Percentiles rank a stretch among this genome's conserved stretches.
These are phyloP conservation scores for Diaporthe destruens DNA, from an alignment of 2,329 filamentous ascomycete genomes.

Conservation along the genomic window DNA sequence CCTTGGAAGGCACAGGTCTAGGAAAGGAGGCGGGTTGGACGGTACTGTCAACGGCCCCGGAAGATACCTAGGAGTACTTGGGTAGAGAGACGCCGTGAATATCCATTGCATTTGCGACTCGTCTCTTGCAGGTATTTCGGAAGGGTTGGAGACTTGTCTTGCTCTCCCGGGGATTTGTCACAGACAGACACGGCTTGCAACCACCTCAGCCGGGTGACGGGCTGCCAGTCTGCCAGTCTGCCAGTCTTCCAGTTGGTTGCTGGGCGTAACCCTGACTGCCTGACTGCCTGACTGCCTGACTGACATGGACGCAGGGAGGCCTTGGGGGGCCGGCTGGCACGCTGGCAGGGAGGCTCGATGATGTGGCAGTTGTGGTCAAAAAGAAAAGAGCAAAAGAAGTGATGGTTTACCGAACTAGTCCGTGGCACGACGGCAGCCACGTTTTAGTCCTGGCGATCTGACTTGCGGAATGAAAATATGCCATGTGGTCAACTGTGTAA, in stretches of 20 bases:
- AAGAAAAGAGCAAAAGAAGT: conserved; percentile 9
- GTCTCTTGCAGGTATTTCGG: not conserved
- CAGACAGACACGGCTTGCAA: conserved; percentile 9
- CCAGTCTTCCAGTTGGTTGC: no score
- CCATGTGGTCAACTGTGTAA: conserved; percentile 37
- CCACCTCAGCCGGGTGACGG: not conserved
- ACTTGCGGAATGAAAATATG: conserved; percentile 36
- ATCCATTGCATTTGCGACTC: not conserved
- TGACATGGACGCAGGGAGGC: not conserved
- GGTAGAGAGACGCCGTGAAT: not conserved
- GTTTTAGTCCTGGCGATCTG: conserved; percentile 31
- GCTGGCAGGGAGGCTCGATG: conserved; percentile 10
- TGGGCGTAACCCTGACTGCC: not conserved
- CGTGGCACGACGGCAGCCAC: conserved; percentile 32
- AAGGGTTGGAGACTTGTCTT: not conserved
- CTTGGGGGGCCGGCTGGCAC: conserved; percentile 3
- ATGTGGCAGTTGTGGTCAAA: not conserved
- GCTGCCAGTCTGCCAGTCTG: no score
- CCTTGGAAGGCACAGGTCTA: not conserved
- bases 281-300: not conserved
- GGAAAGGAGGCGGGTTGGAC: no score
- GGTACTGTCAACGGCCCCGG: not conserved
- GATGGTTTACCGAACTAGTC: conserved; percentile 12
- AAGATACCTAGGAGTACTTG: not conserved
- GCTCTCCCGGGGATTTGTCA: not conserved